Evolutionary conservation across 345 rosid genomes (phyloP), one percentile per base, ranked within the genome.

Genomic region (Punica granatum): DNA sequence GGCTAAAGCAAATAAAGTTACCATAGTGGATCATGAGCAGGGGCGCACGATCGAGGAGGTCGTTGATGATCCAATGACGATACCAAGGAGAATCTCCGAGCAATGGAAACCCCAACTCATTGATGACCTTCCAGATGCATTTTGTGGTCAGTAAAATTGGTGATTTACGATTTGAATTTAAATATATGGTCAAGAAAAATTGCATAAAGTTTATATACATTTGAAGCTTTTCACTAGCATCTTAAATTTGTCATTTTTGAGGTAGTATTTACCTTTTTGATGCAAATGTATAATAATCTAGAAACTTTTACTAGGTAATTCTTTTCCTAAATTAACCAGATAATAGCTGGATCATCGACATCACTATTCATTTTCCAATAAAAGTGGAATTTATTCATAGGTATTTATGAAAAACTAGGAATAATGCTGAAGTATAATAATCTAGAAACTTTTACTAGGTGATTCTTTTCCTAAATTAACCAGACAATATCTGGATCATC

Each of bases 51-150:
- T 80, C 1, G 92, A 90, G 77, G 88, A 90, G 44, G 14, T 69
- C 68, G 94, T 79, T 3, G 92, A 87, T 48, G 94, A 93, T 83
- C 96, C 98, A 0, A 86, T 93, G 96, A 48, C 41, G 34, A 71
- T 93, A 60, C 87, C 97, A 1, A 81, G 78, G 70, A 74, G 77
- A 77, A 82, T 90, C 58, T 87, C 92, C 0, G 85, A 89, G 78
- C 46, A 70, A 36, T 93, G 98, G 98, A 81, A 85, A 71, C 97
- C 97, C 31, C 88, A 79, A 71, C 82, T 82, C 41, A 70, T 83
- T 67, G 82, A 80, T 60, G 92, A 81, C 14, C 94, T 90, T 72
- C 98, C 97, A 1, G 90, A 88, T 76, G 80, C 91, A 7, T 90
- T 93, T 73, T 89, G 96, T 59, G 91, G 98, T 90, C 78, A 79